Percentiles rank a stretch among this genome's conserved stretches.
phyloP scores from a whole-genome alignment of 2,329 filamentous ascomycete species.

The Colletotrichum gigasporum region DNA sequence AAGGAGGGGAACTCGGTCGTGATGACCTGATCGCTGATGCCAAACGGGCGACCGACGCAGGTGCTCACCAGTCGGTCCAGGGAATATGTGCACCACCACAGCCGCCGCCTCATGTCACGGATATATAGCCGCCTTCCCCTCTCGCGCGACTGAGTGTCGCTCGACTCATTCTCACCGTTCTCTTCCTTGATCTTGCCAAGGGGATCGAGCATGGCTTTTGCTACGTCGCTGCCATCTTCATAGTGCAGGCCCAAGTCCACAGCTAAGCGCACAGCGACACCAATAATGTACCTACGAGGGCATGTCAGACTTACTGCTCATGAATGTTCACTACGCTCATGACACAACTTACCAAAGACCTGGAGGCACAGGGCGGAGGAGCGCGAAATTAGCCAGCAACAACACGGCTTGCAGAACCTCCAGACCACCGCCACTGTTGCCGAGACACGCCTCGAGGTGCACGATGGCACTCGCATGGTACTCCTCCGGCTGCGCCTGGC shows the following conservation, averaged over 20 bases:
- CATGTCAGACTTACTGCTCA: background rate
- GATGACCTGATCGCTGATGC: conserved; percentile 94
- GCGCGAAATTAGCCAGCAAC: conserved; percentile 87
- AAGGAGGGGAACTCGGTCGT: conserved; percentile 94
- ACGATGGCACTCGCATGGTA: conserved; percentile 96
- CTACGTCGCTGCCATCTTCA: conserved; percentile 79
- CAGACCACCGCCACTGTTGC: conserved; percentile 85
- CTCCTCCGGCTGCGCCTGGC: conserved; percentile 84
- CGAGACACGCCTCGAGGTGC: conserved; percentile 87
- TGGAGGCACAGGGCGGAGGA: conserved; percentile 89
- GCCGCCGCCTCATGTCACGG: conserved; percentile 82
- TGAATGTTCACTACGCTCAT: background rate
- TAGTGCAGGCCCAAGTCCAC: conserved; percentile 93
- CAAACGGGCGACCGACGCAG: conserved; percentile 92
- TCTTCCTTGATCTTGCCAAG: conserved; percentile 44
- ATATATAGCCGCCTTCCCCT: conserved; percentile 82
- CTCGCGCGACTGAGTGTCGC: conserved; percentile 47
- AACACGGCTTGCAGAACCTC: conserved; percentile 95
- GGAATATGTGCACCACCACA: conserved; percentile 98
- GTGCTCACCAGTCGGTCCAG: conserved; percentile 94
- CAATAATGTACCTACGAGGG: conserved; percentile 80
- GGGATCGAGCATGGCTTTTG: conserved; percentile 60
- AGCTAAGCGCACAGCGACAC: conserved; percentile 88
- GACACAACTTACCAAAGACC: conserved; percentile 75
- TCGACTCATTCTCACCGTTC: conserved; percentile 35